phyloP scores from a whole-genome alignment of 495 filamentous ascomycete species.

The Neohortaea acidophila region DNA sequence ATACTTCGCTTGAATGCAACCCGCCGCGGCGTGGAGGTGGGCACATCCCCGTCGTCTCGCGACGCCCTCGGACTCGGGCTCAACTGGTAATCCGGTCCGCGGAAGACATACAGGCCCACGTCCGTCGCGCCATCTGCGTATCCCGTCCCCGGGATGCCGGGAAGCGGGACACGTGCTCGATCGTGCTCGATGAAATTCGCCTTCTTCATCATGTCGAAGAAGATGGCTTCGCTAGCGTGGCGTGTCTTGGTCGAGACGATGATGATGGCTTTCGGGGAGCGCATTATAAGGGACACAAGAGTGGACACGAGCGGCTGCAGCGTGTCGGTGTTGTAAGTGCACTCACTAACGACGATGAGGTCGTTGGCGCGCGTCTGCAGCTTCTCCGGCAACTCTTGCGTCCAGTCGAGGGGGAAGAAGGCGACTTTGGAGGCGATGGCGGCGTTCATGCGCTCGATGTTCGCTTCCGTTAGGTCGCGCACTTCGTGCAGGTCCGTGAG shows the following conservation, averaged over 20 bases:
- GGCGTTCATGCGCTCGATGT: conserved; percentile 34
- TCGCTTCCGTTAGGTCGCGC: conserved; percentile 43
- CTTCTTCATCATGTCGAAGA: conserved; percentile 60
- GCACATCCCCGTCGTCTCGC: too few relatives aligned
- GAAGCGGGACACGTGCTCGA: conserved; percentile 2
- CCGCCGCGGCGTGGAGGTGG: too few relatives aligned
- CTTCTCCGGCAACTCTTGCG: conserved; percentile 29
- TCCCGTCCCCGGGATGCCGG: conserved; percentile 9
- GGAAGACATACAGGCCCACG: conserved; percentile 13
- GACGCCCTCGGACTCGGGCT: conserved; percentile 14
- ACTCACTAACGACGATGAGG: conserved; percentile 72
- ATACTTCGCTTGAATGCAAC: too few relatives aligned
- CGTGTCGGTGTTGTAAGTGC: conserved; percentile 85
- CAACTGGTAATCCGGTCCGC: conserved; percentile 7
- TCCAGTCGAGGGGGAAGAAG: conserved; percentile 67
- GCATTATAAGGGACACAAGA: conserved; percentile 38
- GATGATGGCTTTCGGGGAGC: conserved; percentile 40
- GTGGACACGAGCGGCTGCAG: conserved; percentile 60
- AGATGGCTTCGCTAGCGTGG: conserved; percentile 64
- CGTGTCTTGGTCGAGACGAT: conserved; percentile 70
- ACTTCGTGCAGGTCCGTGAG: conserved; percentile 78
- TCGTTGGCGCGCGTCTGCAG: conserved; percentile 39
- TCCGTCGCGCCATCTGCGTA: conserved; percentile 16
- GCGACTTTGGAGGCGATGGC: conserved; percentile 28
- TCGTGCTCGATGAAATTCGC: conserved; percentile 33